These are phyloP conservation scores for Trichoderma polysporum DNA, from an alignment of 2,329 filamentous ascomycete species.

Conservation along the genomic window DNA sequence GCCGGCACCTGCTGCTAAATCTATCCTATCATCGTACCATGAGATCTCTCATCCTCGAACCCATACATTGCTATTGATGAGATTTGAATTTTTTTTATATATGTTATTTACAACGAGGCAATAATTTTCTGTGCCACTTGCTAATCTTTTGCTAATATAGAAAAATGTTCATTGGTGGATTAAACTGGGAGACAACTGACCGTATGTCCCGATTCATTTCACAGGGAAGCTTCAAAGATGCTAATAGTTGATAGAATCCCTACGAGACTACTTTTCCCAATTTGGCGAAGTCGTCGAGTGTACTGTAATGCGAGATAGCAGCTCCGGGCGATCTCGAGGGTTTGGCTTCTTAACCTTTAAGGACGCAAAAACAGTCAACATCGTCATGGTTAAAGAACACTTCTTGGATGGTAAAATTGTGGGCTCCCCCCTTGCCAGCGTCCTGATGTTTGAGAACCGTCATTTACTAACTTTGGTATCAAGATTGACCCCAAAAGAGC, in stretches of 20 bases:
- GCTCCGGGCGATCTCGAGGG: constrained; percentile 87
- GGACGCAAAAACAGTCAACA: constrained; percentile 96
- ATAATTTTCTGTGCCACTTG: neutral
- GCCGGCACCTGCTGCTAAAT: neutral
- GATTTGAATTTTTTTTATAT: neutral
- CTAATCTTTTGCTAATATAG: constrained; percentile 47
- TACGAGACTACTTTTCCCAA: constrained; percentile 95
- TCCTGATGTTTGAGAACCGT: neutral
- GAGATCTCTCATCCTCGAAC: neutral
- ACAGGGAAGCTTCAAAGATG: constrained; percentile 18
- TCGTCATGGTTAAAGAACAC: constrained; percentile 99
- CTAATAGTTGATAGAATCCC: constrained; percentile 65
- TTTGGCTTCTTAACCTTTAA: constrained; percentile 98
- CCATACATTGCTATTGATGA: neutral
- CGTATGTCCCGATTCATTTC: constrained; percentile 58
- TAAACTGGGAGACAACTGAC: constrained; percentile 99
- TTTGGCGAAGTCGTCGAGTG: constrained; percentile 97
- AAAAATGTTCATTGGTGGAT: constrained; percentile 99
- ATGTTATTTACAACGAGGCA: neutral
- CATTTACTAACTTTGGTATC: constrained; percentile 26
- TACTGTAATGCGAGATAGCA: constrained; percentile 98
- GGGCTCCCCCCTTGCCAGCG: constrained; percentile 40
- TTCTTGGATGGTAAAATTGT: constrained; percentile 98
- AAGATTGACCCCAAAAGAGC: constrained; percentile 98
- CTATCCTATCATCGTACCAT: neutral